Percentiles rank a stretch among this genome's conserved stretches.
phyloP scores from a whole-genome alignment of 805 yeast genomes.

The Yamadazyma scolyti region DNA sequence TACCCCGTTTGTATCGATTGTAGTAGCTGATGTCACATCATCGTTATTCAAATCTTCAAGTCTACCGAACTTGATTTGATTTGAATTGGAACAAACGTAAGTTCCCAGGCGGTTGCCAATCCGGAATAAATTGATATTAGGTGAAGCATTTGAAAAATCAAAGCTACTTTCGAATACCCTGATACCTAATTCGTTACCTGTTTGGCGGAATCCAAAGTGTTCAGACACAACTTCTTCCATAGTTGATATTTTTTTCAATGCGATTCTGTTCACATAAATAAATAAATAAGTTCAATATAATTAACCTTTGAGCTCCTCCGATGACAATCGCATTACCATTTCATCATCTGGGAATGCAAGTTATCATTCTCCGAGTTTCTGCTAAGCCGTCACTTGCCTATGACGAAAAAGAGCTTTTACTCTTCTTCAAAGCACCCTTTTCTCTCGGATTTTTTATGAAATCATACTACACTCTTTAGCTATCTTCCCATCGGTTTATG shows the following conservation, averaged over 20 bases:
- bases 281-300: too few relatives aligned
- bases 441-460: too few relatives aligned
- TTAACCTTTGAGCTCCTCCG: too few relatives aligned
- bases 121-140: constrained; percentile 23
- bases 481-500: too few relatives aligned
- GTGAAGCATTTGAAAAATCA: constrained; percentile 15
- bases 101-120: constrained; percentile 20
- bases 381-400: too few relatives aligned
- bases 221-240: constrained; percentile 26
- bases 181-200: constrained; percentile 22
- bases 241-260: constrained; percentile 1
- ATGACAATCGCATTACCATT: too few relatives aligned
- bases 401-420: too few relatives aligned
- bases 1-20: constrained; percentile 6
- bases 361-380: too few relatives aligned
- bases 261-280: too few relatives aligned
- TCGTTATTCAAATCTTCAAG: constrained; percentile 15
- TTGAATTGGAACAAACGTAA: constrained; percentile 31
- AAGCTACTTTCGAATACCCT: constrained; percentile 20
- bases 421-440: too few relatives aligned
- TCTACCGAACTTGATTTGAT: constrained; percentile 22
- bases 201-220: constrained; percentile 34
- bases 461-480: too few relatives aligned
- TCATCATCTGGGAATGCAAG: too few relatives aligned
- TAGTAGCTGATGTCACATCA: constrained; percentile 6